Evolutionary conservation across 257 asterid genomes (phyloP), one percentile per base, ranked within the genome.

Genomic region (Lycium barbarum): DNA sequence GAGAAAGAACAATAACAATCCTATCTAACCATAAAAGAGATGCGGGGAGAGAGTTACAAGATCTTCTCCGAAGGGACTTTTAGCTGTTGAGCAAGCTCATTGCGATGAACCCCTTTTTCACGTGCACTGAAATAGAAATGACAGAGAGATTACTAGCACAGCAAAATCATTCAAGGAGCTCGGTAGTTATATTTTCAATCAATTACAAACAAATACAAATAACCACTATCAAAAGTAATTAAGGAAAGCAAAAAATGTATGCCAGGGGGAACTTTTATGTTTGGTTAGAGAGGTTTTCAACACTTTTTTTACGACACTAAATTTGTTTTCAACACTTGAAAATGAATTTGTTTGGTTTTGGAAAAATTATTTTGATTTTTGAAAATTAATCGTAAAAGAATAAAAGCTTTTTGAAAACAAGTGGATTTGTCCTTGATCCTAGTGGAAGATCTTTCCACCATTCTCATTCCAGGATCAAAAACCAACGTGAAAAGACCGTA

Each of bases 41-140:
- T 63, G 43, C 59, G 55, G 83, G 43, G 88, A 72, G 88, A 74
- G 91, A 83, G 80, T 26, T 88, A 94, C 99, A 74, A 63, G 80
- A 93, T 90, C 88, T 89, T 90, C 7, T 83, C 87, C 47, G 88
- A 85, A 20, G 98, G 93, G 68, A 93, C 7, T 45, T 89, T 91
- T 63, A 94, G 92, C 53, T 89, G 89, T 65, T 86, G 88, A 35
- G 86, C 90, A 84, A 94, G 89, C 80, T 93, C 95, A 84, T 83
- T 74, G 51, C 92, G 91, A 85, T 93, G 96, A 51, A 91, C 90
- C 78, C 99, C 99, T 51, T 84, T 88, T 45, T 88, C 95, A 43
- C 84, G 74, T 80, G 79, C 83, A 57, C 99, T 96, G 96, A 84
- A 89, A 88, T 45, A 86, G 35, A 54, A 80, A 85, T 73, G 81